Base-by-base conservation (phyloP, 2,329 filamentous ascomycete species). In the Claviceps sp. region DNA sequence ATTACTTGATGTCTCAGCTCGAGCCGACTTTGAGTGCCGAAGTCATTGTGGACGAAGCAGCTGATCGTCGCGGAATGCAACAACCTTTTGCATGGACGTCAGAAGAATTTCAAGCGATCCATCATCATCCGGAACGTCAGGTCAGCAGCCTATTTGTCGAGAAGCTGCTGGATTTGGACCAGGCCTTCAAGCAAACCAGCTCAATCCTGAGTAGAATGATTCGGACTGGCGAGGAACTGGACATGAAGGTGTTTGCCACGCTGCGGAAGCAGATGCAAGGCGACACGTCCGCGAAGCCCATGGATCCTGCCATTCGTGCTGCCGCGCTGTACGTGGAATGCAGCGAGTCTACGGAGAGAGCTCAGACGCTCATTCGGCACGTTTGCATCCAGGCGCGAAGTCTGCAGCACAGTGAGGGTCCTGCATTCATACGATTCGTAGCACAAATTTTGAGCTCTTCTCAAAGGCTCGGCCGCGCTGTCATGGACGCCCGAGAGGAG, bases 151-250 rank as follows among this genome's bases (percentile, higher is more conserved):
- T 81, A n/a, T 79, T 85, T 50, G 63, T 84, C 24, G 79, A 82
- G 60, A 87, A 85, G 62, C 70, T 89, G 26, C 70, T 89, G 30
- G 70, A 71, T 20, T 72, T 85, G 48, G 75, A 83, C 55, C 77
- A 83, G 60, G 81, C 80, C 51, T 64, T 66, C 0, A 56, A 61
- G 1, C 70, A 71, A 2, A 79, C 77, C 1, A 70, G 76, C 48
- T 68, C 66, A 13, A 84, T 89, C 50, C 62, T 89, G 48, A 66
- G 65, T 40, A 69, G 73, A 3, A 70, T 88, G 38, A 66, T 86
- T 43, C 65, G 69, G n/a, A 67, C 76, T 20, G 74, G 76, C 52
- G 64, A 69, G 0, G 59, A 68, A 6, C 72, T 81, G 63, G 78
- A 81, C 44, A 48, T 67, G 0, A 68, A 71, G 45, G 69, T 88